A percentile compares a stretch with the other conserved stretches of the same genome.
Conservation (phyloP, 768 basidiomycete species). For the Pisolithus albus region DNA sequence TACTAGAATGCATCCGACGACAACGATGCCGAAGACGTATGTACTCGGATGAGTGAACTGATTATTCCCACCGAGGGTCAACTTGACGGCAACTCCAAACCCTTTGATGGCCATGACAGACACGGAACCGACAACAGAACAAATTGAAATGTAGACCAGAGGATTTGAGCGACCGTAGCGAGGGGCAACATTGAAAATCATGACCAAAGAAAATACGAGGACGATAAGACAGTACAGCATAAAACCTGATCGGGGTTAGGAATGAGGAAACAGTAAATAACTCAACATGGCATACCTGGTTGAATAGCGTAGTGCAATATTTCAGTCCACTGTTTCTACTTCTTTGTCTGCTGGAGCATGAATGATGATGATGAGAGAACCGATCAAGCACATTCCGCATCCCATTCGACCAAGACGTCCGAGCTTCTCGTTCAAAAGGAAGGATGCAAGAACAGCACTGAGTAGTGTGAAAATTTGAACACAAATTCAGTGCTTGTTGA, state of each 20-base stretch:
- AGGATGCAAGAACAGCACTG: constrained; percentile 90
- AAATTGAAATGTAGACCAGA: constrained; percentile 91
- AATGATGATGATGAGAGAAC: constrained; percentile 89
- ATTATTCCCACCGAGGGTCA: constrained; percentile 89
- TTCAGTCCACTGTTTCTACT: constrained; percentile 87
- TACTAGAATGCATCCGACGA: constrained; percentile 76
- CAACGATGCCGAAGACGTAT: constrained; percentile 88
- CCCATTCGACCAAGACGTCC: constrained; percentile 89
- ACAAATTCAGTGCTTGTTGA: constrained; percentile 3
- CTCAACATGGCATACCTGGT: constrained; percentile 54
- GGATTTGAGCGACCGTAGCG: constrained; percentile 84
- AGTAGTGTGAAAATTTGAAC: constrained; percentile 7
- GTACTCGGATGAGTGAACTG: constrained; percentile 93
- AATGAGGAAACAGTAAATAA: not conserved
- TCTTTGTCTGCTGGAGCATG: constrained; percentile 97
- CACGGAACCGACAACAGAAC: constrained; percentile 90
- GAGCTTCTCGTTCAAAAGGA: constrained; percentile 87
- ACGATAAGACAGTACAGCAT: constrained; percentile 85
- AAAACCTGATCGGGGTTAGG: constrained; percentile 56
- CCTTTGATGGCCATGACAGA: constrained; percentile 99
- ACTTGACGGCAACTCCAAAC: constrained; percentile 93
- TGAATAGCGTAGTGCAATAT: constrained; percentile 90
- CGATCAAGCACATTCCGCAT: constrained; percentile 76
- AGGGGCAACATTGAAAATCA: constrained; percentile 84
- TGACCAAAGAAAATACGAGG: constrained; percentile 69